phyloP scores from a whole-genome alignment of 2,329 filamentous ascomycete species.

The Thermothelomyces thermophilus region DNA sequence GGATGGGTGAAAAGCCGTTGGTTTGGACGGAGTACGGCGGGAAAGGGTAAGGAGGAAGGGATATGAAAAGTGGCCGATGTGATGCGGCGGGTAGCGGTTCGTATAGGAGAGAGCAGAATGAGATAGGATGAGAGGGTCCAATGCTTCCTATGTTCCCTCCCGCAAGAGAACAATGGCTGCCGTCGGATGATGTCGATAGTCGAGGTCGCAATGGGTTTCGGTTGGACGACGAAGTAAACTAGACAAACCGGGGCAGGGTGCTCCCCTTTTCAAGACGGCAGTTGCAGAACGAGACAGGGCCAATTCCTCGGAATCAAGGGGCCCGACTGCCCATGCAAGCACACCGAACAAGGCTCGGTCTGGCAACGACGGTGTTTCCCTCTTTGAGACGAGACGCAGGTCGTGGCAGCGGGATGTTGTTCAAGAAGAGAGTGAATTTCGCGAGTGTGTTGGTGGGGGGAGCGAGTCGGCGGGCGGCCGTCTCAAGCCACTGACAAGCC shows the following conservation, averaged over 20 bases:
- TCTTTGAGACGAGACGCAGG: background rate
- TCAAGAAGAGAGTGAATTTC: constrained; percentile 12
- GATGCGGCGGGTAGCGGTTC: background rate
- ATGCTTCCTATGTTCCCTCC: constrained; percentile 13
- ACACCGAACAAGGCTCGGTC: constrained; percentile 9
- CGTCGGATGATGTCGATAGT: background rate
- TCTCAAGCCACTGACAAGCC: constrained; percentile 8
- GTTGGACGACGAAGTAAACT: background rate
- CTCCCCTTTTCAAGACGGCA: constrained; percentile 7
- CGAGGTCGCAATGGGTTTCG: background rate
- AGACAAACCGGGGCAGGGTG: constrained; percentile 2
- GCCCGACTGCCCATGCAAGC: background rate
- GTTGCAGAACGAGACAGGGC: background rate
- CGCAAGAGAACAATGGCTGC: too few relatives aligned
- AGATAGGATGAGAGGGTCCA: background rate
- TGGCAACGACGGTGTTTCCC: background rate
- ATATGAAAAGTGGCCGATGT: background rate
- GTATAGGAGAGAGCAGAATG: background rate
- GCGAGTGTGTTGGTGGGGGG: background rate
- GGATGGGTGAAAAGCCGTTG: background rate
- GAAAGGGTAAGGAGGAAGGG: too few relatives aligned
- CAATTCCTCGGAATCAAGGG: background rate
- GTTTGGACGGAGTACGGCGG: too few relatives aligned
- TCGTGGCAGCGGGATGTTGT: constrained; percentile 6
- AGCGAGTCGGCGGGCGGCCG: constrained; percentile 1